phyloP scores from a whole-genome alignment of 306 rosid species.

The Prunus davidiana region DNA sequence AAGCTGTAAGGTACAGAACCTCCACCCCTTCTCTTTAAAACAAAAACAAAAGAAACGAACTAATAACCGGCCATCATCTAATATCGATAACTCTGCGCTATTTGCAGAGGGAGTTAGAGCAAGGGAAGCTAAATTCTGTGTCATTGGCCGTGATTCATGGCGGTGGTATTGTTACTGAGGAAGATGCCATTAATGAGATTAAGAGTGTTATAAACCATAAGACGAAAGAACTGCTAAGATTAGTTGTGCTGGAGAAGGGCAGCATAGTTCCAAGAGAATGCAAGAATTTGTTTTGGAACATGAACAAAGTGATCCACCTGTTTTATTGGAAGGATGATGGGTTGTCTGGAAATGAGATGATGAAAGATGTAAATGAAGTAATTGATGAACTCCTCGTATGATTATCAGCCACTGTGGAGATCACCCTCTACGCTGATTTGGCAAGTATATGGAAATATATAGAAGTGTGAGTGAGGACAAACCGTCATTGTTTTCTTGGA shows the following conservation, averaged over 20 bases:
- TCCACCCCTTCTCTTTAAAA: neutral
- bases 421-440: too few relatives aligned
- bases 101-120: constrained; percentile 66
- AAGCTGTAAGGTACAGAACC: constrained; percentile 47
- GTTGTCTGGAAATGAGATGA: too few relatives aligned
- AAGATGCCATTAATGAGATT: constrained; percentile 42
- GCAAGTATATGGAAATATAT: too few relatives aligned
- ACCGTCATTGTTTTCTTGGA: too few relatives aligned
- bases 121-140: constrained; percentile 76
- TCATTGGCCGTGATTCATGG: constrained; percentile 39
- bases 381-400: too few relatives aligned
- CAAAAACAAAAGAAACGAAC: neutral
- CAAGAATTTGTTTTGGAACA: constrained; percentile 86
- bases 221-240: constrained; percentile 58
- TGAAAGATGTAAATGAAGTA: too few relatives aligned
- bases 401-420: too few relatives aligned
- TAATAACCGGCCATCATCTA: neutral
- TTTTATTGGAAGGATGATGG: constrained; percentile 68
- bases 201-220: constrained; percentile 28
- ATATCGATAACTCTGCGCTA: neutral
- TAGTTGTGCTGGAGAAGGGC: constrained; percentile 58
- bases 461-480: too few relatives aligned
- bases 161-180: constrained; percentile 31
- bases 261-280: constrained; percentile 70
- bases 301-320: constrained; percentile 52